These are phyloP conservation scores for Alternaria rosae DNA, from an alignment of 2,329 filamentous ascomycete genomes.

Conservation along the genomic window DNA sequence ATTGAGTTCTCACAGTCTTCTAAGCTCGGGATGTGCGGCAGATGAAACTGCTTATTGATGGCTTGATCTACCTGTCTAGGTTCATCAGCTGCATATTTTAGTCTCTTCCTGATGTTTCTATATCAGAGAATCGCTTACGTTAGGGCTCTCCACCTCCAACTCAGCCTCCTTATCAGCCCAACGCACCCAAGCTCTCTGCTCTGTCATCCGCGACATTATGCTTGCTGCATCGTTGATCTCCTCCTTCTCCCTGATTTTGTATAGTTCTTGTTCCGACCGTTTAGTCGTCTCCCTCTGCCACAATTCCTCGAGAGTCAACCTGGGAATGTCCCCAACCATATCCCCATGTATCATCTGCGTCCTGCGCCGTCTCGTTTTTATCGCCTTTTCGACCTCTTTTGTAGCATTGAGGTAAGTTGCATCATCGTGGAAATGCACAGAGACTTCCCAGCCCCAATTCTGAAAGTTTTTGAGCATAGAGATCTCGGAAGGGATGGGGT, in stretches of 20 bases:
- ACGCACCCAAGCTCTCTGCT: background rate
- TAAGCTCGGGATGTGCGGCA: background rate
- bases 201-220: background rate
- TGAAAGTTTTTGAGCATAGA: constrained; percentile 1
- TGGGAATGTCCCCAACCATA: background rate
- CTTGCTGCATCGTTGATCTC: background rate
- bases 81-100: background rate
- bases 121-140: background rate
- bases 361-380: background rate
- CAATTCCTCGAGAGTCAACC: constrained; percentile 3
- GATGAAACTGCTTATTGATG: background rate
- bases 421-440: constrained; percentile 1
- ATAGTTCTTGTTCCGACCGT: no score
- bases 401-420: background rate
- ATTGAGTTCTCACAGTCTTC: background rate
- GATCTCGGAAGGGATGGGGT: background rate
- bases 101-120: background rate
- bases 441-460: constrained; percentile 10
- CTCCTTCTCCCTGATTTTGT: background rate
- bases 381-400: background rate
- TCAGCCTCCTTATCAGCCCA: background rate
- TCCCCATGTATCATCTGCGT: constrained; percentile 5
- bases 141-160: background rate
- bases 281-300: constrained; percentile 7
- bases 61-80: background rate